Base-by-base conservation (phyloP, 2,329 filamentous ascomycete species). In the Clonostachys rosea region DNA sequence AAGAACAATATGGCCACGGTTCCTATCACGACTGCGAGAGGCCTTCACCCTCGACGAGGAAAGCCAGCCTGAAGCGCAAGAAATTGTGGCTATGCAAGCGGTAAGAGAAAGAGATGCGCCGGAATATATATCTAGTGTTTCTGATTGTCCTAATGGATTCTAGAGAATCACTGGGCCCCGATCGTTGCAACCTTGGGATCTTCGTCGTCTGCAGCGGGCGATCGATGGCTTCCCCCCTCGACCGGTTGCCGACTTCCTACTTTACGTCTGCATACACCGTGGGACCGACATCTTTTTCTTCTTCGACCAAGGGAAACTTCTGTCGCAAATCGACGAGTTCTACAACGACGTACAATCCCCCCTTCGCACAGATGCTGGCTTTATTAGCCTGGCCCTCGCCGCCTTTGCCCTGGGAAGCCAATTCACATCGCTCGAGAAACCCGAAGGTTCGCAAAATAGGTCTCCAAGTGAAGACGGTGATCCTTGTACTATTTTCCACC, bases 321-420 rank as follows among this genome's bases (percentile, higher is more conserved):
- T 51, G 7, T 43, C 47, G 1, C 58, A 62, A 36, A 49, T 63
- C 6, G 53, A 56, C 20, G 40, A 53, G 7, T 59, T 62, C 40
- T 63, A 63, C 43, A 52, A 39, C 4, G 46, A 61, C 7, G 34
- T 49, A 1, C n/a, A 39, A 0, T 59, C 55, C 3, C 44, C 43
- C 11, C 17, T 62, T 4, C 43, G 59, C 9, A 48, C 48, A 1
- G 60, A 62, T 39, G 35, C 48, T 1, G 54, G 53, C 16, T 62
- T 62, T 20, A 49, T 62, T 6, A 60, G 59, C 34, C 53, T 61
- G 5, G 50, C 54, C 1, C 51, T 61, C 18, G 58, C 58, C 3
- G 50, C 53, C 8, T 56, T 59, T 43, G 64, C 63, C 1, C 47
- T 66, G 6, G 63, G 62, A 0, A 65, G 64, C 34, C 65, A 67